Conservation (phyloP, 257 asterid species). For the Solanum sejunctum region DNA sequence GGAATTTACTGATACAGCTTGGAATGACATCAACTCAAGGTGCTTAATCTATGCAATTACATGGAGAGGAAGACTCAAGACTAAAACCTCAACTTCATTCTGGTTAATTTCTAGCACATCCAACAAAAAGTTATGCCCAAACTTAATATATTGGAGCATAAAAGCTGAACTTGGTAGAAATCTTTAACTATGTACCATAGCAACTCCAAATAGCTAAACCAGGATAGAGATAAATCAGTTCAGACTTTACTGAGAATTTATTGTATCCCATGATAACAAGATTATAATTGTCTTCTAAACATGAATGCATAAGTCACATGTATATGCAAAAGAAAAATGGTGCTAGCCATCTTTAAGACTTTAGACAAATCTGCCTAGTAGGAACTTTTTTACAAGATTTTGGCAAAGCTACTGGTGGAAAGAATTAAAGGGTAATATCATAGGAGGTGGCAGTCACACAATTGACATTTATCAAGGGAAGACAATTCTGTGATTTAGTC, state of each 20-base stretch:
- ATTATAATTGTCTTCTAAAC: background rate
- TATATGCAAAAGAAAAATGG: background rate
- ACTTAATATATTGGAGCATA: background rate
- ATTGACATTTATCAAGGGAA: background rate
- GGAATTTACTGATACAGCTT: no score
- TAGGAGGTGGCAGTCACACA: background rate
- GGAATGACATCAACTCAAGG: background rate
- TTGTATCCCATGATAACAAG: background rate
- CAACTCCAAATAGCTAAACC: background rate
- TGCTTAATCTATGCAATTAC: background rate
- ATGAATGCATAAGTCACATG: background rate
- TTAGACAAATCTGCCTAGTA: background rate
- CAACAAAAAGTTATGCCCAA: background rate
- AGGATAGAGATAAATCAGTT: background rate
- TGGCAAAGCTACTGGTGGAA: background rate
- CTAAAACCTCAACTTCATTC: background rate
- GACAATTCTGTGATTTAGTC: background rate
- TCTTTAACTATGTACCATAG: background rate
- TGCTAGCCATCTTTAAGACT: background rate
- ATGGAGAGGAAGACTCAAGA: background rate
- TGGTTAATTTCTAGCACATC: background rate
- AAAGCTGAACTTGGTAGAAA: background rate
- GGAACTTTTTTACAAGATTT: background rate
- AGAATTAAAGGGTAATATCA: background rate
- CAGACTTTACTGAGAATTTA: background rate